Percentiles rank a stretch among this genome's conserved stretches.
Evolutionary conservation across 768 basidiomycete genomes (phyloP).

Genomic region (Hypsizygus marmoreus): DNA sequence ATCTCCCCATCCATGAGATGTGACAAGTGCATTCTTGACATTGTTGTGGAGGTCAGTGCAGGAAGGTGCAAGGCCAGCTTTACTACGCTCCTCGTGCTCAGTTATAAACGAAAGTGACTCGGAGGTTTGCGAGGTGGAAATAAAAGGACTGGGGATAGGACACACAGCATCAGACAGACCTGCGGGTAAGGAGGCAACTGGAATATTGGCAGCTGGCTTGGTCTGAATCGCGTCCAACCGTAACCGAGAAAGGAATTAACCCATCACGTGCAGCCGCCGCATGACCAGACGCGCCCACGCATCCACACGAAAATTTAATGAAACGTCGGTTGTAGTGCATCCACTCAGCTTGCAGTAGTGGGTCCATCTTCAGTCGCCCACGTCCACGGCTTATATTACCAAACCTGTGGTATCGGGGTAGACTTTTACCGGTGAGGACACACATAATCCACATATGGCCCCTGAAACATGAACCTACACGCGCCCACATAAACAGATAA

Average conservation of each 20-base stretch:
- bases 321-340: no score
- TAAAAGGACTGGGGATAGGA: not conserved
- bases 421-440: not conserved
- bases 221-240: slow-evolving; percentile 4
- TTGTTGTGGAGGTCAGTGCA: slow-evolving; percentile 1
- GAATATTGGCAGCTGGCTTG: not conserved
- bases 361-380: no score
- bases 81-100: not conserved
- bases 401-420: no score
- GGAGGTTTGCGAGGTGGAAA: not conserved
- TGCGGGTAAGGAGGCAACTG: slow-evolving; percentile 1
- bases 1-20: slow-evolving; percentile 33
- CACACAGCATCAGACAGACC: slow-evolving; percentile 13
- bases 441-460: not conserved
- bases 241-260: slow-evolving; percentile 6
- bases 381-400: no score
- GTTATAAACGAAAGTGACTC: slow-evolving; percentile 3
- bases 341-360: no score
- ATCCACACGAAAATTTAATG: no score
- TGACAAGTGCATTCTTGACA: slow-evolving; percentile 17
- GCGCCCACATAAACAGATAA: slow-evolving; percentile 4
- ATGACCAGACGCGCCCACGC: no score
- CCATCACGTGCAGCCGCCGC: slow-evolving; percentile 5
- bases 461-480: not conserved
- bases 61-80: not conserved